phyloP scores from a whole-genome alignment of 139 green algal genomes.

The Chlamydomonas incerta region DNA sequence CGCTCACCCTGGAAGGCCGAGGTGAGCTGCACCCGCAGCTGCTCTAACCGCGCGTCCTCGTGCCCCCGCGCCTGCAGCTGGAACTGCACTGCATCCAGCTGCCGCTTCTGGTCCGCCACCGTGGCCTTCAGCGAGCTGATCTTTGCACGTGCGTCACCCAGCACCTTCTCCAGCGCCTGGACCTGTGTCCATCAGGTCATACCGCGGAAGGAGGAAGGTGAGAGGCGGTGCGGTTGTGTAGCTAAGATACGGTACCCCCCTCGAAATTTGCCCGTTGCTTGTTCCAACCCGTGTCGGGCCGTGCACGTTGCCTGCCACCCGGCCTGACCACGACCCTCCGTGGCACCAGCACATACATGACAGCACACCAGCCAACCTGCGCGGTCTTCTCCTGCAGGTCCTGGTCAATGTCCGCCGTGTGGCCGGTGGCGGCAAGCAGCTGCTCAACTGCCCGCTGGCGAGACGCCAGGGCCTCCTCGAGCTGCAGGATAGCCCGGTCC shows the following conservation, averaged over 20 bases:
- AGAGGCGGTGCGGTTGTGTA: too few relatives aligned
- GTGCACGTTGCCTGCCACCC: too few relatives aligned
- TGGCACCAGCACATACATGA: too few relatives aligned
- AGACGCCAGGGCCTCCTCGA: conserved; percentile 69
- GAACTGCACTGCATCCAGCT: conserved; percentile 11
- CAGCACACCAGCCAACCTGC: too few relatives aligned
- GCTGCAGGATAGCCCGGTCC: conserved; percentile 74
- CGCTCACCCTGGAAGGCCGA: conserved; percentile 41
- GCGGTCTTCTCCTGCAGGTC: conserved; percentile 37
- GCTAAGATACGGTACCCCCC: too few relatives aligned
- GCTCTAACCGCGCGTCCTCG: conserved; percentile 51
- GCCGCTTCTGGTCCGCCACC: conserved; percentile 15
- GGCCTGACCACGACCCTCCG: too few relatives aligned
- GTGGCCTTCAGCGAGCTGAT: conserved; percentile 29
- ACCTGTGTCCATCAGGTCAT: too few relatives aligned
- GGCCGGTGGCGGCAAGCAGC: conserved; percentile 17
- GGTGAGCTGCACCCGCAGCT: conserved; percentile 54
- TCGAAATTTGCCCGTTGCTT: too few relatives aligned
- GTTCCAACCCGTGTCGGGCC: too few relatives aligned
- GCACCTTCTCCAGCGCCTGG: conserved; percentile 64
- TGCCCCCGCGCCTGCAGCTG: conserved; percentile 24
- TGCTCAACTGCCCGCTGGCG: conserved; percentile 60
- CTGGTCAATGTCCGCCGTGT: conserved; percentile 29
- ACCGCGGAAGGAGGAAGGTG: too few relatives aligned
- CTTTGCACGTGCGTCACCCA: conserved; percentile 59